Evolutionary conservation across 345 rosid genomes (phyloP), one percentile per base, ranked within the genome.

Genomic region (Eucalyptus microcorys): DNA sequence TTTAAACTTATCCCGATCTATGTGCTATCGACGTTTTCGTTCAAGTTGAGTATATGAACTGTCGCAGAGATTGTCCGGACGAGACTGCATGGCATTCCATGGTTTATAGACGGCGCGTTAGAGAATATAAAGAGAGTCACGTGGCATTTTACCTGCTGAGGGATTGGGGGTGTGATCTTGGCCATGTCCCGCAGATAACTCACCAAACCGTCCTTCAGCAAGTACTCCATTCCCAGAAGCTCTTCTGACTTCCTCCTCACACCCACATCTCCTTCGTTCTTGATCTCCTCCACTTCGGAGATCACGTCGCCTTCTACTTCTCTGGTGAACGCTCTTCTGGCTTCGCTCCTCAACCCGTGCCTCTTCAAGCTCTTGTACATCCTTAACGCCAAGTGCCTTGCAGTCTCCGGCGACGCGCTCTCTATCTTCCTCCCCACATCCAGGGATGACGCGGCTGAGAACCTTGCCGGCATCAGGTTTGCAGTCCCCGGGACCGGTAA

Each of bases 281-380:
- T 86, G 55, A 50, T 52, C 87, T 86, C 61, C 37, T 34, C 66
- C 45, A 52, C 57, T 52, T 52, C 57, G 57, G 57, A 52, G 57
- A 52, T 52, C 57, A 52, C 37, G n/a, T 52, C 30, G 64, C 87
- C 87, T 6, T 37, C 21, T 15, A 5, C 87, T 43, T 90, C 71
- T 49, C 86, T 30, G 26, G 26, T 87, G 5, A 89, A 34, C 10
- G 88, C 90, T 88, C 86, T 79, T 9, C 87, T 88, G 10, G 88
- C 91, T 88, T 92, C 92, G 66, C 88, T 80, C 71, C 64, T 87
- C 89, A 90, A 55, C 22, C 92, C 93, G 85, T 88, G 88, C 88
- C 88, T 90, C 91, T 92, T 90, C 93, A 90, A 81, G 89, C 92
- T 90, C 88, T 88, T 87, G 61, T 90, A 89, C 90, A 92, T 90